phyloP scores from a whole-genome alignment of 805 yeast species.

The Kazachstania kunashirensis region DNA sequence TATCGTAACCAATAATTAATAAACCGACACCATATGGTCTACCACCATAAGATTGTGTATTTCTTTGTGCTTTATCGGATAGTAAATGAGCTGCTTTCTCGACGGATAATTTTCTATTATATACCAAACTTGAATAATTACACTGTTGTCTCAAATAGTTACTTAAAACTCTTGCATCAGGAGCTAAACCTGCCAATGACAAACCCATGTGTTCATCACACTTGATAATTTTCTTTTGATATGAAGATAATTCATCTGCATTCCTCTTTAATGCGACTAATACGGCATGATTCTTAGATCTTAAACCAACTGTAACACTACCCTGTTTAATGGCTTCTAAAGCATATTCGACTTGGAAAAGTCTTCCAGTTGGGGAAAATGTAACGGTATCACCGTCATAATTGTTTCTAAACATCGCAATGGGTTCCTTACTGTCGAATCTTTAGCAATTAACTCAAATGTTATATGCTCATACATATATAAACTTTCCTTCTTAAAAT shows the following conservation, averaged over 20 bases:
- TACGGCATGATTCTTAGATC: conserved; percentile 79
- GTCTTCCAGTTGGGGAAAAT: conserved; percentile 95
- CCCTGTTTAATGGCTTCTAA: conserved; percentile 98
- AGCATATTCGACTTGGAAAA: conserved; percentile 96
- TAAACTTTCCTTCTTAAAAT: too few species aligned
- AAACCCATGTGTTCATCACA: conserved; percentile 91
- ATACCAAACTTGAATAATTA: conserved; percentile 75
- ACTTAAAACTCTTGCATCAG: conserved; percentile 91
- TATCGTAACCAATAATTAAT: conserved; percentile 82
- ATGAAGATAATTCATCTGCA: conserved; percentile 95
- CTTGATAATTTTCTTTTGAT: conserved; percentile 86
- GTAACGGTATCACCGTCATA: conserved; percentile 98
- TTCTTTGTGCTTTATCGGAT: conserved; percentile 94
- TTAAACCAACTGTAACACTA: conserved; percentile 90
- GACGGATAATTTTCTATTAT: conserved; percentile 74
- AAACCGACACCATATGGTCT: conserved; percentile 98
- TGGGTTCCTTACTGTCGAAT: too few species aligned
- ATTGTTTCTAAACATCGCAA: conserved; percentile 94
- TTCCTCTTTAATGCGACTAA: conserved; percentile 90
- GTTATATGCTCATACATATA: too few species aligned
- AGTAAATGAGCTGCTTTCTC: conserved; percentile 74
- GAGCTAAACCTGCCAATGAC: conserved; percentile 95
- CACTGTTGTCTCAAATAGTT: conserved; percentile 87
- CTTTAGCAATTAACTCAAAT: too few species aligned
- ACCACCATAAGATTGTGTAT: conserved; percentile 91